Base-by-base conservation (phyloP, 352 stramenopile genomes). In the Phytophthora capsici region DNA sequence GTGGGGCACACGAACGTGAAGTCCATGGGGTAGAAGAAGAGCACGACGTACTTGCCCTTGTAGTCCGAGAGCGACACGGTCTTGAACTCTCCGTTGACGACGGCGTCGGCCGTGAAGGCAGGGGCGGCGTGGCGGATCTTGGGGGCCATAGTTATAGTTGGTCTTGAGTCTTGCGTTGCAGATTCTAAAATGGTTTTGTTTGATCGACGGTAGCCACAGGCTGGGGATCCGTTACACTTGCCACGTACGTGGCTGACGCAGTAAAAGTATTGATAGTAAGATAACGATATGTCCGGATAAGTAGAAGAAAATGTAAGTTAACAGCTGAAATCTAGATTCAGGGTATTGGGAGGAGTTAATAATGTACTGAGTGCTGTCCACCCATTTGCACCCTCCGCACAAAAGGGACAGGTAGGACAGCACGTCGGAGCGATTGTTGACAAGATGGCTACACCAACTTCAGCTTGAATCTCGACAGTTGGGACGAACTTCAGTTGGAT, bases 1-100 rank as follows among this genome's bases (percentile, higher is more conserved):
- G 90, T 97, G 25, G 87, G 88, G 57, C 86, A 95, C 52, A 97
- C 90, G 62, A 96, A 97, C 34, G 89, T 97, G 61, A 96, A 96
- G 78, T 96, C 90, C 57, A 93, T 73, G 55, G 89, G 90, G 77
- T 95, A 97, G 75, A 96, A 97, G 87, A 97, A 96, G 30, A 97
- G 84, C 53, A 96, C 86, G 46, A 97, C 75, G 65, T 91, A 97
- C 59, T 97, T 93, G 69, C 89, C 89, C 54, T 85, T 81, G 77
- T 94, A 97, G 61, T 97, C 81, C 13, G 66, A 70, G 4, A 97
- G 75, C 50, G 73, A 90, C 41, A 97, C 54, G 17, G 75, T 86
- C 81, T 90, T 87, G 77, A 96, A 94, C 63, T 92, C 80, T 53
- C 82, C 86, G 56, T 95, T 62, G 46, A 95, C 75, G 19, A 96